Evolutionary conservation across 2,329 filamentous ascomycete species (phyloP).

Genomic region (Colletotrichum melonis): DNA sequence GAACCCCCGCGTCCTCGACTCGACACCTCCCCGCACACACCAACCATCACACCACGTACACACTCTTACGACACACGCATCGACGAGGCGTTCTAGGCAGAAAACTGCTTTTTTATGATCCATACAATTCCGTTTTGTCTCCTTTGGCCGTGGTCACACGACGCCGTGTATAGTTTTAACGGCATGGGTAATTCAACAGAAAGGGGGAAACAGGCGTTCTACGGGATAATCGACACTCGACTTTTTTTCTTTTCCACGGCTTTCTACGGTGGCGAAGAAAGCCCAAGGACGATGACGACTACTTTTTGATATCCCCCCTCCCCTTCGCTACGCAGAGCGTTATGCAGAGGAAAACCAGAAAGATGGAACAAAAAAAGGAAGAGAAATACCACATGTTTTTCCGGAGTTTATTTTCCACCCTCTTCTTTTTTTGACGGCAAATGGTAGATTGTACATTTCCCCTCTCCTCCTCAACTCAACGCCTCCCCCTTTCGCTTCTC

Average conservation of each 20-base stretch:
- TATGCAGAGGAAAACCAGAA: background rate
- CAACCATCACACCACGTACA: slow-evolving; percentile 9
- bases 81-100: slow-evolving; percentile 29
- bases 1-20: background rate
- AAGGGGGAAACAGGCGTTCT: slow-evolving; percentile 8
- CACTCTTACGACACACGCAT: slow-evolving; percentile 31
- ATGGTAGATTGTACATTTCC: slow-evolving; percentile 34
- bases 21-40: background rate
- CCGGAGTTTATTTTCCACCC: background rate
- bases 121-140: slow-evolving; percentile 19
- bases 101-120: slow-evolving; percentile 15
- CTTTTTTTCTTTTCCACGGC: background rate
- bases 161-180: slow-evolving; percentile 16
- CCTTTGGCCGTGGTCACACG: background rate
- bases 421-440: background rate
- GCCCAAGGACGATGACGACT: slow-evolving; percentile 34
- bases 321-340: slow-evolving; percentile 6
- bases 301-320: slow-evolving; percentile 31
- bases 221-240: slow-evolving; percentile 1
- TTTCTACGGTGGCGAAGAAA: slow-evolving; percentile 28
- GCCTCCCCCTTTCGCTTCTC: background rate
- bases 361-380: background rate
- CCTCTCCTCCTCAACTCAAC: slow-evolving; percentile 7
- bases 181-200: slow-evolving; percentile 8
- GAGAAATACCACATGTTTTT: slow-evolving; percentile 8